Evolutionary conservation across 2,329 filamentous ascomycete genomes (phyloP).

Genomic region (Thelonectria rubi): DNA sequence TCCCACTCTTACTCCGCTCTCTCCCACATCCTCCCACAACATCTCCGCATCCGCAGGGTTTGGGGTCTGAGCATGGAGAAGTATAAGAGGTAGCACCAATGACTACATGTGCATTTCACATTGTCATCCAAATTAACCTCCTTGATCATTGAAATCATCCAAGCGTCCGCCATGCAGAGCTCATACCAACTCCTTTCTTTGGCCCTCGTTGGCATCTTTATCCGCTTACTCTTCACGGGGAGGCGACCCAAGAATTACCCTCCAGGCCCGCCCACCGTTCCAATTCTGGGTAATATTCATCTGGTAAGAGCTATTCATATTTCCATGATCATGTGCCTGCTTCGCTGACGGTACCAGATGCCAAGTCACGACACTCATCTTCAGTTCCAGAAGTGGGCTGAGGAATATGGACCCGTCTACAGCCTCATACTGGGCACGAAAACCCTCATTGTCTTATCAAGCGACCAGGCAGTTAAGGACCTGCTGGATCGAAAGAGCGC

Average conservation of each 20-base stretch:
- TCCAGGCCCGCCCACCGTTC: slow-evolving; percentile 61
- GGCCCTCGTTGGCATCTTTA: neutral
- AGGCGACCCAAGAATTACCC: slow-evolving; percentile 10
- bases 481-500: slow-evolving; percentile 11
- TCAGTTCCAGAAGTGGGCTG: slow-evolving; percentile 9
- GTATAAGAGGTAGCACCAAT: neutral
- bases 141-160: neutral
- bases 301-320: neutral
- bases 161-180: neutral
- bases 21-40: neutral
- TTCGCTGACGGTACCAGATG: slow-evolving; percentile 5
- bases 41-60: neutral
- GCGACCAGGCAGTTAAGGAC: slow-evolving; percentile 9
- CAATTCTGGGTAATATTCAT: slow-evolving; percentile 61
- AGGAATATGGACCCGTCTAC: slow-evolving; percentile 14
- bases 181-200: neutral
- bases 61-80: neutral
- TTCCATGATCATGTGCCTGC: neutral
- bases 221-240: neutral
- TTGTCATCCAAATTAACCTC: neutral
- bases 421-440: slow-evolving; percentile 21
- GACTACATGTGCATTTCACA: neutral
- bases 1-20: neutral
- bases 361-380: slow-evolving; percentile 1
- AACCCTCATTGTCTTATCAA: slow-evolving; percentile 15